These are phyloP conservation scores for Cenchrus fungigraminus DNA, from an alignment of 176 grass and related monocot genomes.

Conservation along the genomic window DNA sequence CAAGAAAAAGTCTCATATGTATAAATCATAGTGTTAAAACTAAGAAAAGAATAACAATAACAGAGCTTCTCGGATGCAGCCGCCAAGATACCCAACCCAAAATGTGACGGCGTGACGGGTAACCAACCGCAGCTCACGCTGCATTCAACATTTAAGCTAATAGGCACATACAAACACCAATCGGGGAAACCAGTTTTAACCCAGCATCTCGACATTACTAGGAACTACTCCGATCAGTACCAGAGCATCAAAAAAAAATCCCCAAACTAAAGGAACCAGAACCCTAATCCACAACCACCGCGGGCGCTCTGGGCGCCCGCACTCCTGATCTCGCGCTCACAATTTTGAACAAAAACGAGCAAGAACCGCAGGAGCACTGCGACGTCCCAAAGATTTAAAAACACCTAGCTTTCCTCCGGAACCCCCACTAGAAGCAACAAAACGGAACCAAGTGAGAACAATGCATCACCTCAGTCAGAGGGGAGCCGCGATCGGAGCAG, in stretches of 20 bases:
- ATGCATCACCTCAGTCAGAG: conserved; percentile 42
- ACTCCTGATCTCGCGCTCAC: background rate
- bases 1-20: background rate
- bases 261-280: background rate
- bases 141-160: conserved; percentile 7
- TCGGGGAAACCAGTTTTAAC: background rate
- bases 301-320: background rate
- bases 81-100: background rate
- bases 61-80: background rate
- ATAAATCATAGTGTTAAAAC: background rate
- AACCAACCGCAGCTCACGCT: background rate
- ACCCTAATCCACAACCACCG: conserved; percentile 16
- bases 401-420: background rate
- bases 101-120: background rate
- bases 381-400: conserved; percentile 7
- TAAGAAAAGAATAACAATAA: background rate
- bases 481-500: conserved; percentile 9
- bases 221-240: background rate
- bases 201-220: conserved; percentile 7
- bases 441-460: background rate
- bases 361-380: background rate
- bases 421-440: background rate
- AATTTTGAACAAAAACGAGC: background rate
- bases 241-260: background rate
- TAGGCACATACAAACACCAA: background rate